Conservation (phyloP, 805 yeast genomes). For the Metahyphopichia silvanorum region DNA sequence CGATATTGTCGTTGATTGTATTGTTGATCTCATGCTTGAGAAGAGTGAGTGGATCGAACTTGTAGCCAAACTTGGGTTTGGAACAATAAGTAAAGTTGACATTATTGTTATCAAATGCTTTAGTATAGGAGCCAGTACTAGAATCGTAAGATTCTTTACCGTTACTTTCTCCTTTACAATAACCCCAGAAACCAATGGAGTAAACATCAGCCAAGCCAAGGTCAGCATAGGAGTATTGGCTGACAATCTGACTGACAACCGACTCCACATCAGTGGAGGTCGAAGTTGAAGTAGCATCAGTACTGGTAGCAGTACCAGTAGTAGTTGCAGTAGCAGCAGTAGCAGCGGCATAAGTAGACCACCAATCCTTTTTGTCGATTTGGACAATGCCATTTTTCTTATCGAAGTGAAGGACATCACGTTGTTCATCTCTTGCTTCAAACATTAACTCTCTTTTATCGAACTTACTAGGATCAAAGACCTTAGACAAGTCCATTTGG, state of each 20-base stretch:
- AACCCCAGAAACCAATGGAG: conserved; percentile 41
- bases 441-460: conserved; percentile 11
- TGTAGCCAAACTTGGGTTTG: conserved; percentile 51
- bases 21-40: conserved; percentile 30
- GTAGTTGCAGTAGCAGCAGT: conserved; percentile 3
- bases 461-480: conserved; percentile 17
- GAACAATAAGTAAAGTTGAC: conserved; percentile 49
- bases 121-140: conserved; percentile 6
- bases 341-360: conserved; percentile 1
- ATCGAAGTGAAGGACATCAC: conserved; percentile 1
- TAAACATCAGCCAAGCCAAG: conserved; percentile 41
- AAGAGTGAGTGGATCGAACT: conserved; percentile 49
- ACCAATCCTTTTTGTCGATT: background rate
- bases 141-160: conserved; percentile 4
- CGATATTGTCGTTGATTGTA: conserved; percentile 18
- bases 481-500: conserved; percentile 26
- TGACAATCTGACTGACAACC: conserved; percentile 17
- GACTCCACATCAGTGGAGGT: conserved; percentile 7
- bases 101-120: conserved; percentile 24
- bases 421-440: conserved; percentile 2
- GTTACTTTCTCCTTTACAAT: conserved; percentile 31
- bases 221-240: conserved; percentile 20
- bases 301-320: conserved; percentile 4
- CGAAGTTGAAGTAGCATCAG: conserved; percentile 5
- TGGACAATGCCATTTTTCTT: background rate